phyloP scores from a whole-genome alignment of 345 rosid genomes.

The Passiflora organensis region DNA sequence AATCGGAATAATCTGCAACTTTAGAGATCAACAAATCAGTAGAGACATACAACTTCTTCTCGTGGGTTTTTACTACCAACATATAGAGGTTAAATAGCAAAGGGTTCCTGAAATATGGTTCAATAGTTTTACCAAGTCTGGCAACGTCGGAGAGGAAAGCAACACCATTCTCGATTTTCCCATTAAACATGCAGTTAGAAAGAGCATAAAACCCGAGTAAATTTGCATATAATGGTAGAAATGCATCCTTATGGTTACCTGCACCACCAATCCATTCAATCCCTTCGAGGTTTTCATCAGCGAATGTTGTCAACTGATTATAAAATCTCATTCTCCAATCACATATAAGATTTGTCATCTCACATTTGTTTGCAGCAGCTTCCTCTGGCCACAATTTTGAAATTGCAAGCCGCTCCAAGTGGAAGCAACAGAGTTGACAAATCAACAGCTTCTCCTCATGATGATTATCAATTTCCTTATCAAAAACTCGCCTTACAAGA shows the following conservation, averaged over 20 bases:
- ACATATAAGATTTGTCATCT: constrained; percentile 28
- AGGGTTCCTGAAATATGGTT: constrained; percentile 64
- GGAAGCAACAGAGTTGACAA: constrained; percentile 68
- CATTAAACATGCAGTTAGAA: constrained; percentile 49
- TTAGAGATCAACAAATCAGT: constrained; percentile 13
- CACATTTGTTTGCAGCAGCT: constrained; percentile 17
- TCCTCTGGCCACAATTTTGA: constrained; percentile 20
- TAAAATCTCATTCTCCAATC: constrained; percentile 58
- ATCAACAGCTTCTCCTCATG: constrained; percentile 87
- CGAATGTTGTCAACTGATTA: constrained; percentile 49
- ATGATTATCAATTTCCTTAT: constrained; percentile 91
- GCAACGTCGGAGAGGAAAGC: constrained; percentile 34
- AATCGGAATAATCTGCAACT: constrained; percentile 24
- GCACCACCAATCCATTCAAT: constrained; percentile 72
- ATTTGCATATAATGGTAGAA: constrained; percentile 73
- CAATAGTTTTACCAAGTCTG: constrained; percentile 50
- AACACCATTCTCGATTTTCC: constrained; percentile 24
- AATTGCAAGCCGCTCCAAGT: constrained; percentile 53
- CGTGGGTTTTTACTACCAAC: constrained; percentile 44
- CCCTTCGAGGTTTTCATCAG: constrained; percentile 32
- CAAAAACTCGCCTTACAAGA: constrained; percentile 81
- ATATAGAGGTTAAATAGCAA: constrained; percentile 57
- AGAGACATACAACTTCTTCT: constrained; percentile 23
- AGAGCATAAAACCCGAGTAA: constrained; percentile 73
- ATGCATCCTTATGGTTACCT: constrained; percentile 88